Evolutionary conservation across 2,329 filamentous ascomycete genomes (phyloP), one percentile per base, ranked within the genome.

Genomic region (Zasmidium citrigriseum): DNA sequence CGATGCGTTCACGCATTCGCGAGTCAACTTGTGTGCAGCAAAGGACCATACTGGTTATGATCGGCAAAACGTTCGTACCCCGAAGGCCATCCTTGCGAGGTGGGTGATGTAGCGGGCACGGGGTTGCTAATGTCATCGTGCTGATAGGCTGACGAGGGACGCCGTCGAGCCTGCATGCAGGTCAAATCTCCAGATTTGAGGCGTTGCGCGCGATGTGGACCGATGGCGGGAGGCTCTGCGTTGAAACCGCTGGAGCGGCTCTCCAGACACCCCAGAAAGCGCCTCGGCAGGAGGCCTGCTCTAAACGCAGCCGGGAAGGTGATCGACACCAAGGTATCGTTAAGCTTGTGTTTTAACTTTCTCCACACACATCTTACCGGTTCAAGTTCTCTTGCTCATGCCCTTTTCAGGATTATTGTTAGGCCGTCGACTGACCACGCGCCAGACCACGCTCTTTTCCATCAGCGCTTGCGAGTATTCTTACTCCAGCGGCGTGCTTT

Each of bases 281-380:
- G 50, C 50, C 50, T 52, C 50, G 50, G 29, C 34, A 24, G 20
- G 22, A 20, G 14, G 34, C 12, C 34, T 7, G 34, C 34, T 16
- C 34, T 41, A 41, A 16, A 9, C 34, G 16, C 34, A n/a, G 14
- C 14, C 27, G 16, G 16, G 34, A n/a, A 41, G 7, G 14, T 11
- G 34, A 41, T 41, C 34, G 34, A 16, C 50, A 22, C n/a, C 12
- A 50, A 25, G 34, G 27, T n/a, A 29, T 4, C 47, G 18, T 25
- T 45, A 52, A 52, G 50, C 50, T 52, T 52, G 10, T 52, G n/a
- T 52, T 52, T 52, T 23, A 21, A 20, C 12, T 44, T 52, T 24
- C 5, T 44, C 50, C 50, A 45, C 20, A 45, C 18, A 52, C 3
- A 41, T 41, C 34, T 41, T 41, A n/a, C 34, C 18, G 34, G 16